Evolutionary conservation across 306 rosid species (phyloP), one percentile per base, ranked within the genome.

Genomic region (Trifolium dubium): DNA sequence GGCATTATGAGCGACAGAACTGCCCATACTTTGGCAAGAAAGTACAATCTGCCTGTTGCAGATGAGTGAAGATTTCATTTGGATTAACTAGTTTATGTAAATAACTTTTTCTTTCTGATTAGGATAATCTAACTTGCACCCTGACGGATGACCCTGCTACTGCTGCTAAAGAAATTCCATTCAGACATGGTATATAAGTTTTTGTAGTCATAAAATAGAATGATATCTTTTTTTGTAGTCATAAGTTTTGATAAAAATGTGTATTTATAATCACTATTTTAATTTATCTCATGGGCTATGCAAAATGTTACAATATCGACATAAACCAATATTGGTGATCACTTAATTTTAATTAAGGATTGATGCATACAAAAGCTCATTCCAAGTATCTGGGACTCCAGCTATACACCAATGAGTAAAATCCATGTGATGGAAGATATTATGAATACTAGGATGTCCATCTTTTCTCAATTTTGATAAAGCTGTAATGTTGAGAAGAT

Each of bases 351-450:
- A 56, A 37, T 18, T 64, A 2, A 13, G 50, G 32, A 89, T 11
- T 60, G 32, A 69, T 59, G 76, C 68, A n/a, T 72, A 83, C 0
- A 90, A 46, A 47, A 90, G 80, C 9, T 64, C 59, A 84, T 88
- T 90, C 96, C n/a, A n/a, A n/a, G n/a, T n/a, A n/a, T n/a, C n/a
- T n/a, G n/a, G n/a, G n/a, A n/a, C n/a, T n/a, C n/a, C 93, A 31
- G 93, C 89, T 11, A 90, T 64, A 66, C 96, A 90, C 96, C 96
- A 90, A 79, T 88, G 93, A 7, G 85, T 79, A 65, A 90, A 90
- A 9, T 88, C 96, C 92, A 86, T 83, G 75, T 76, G 81, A 43
- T 3, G 79, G 63, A 76, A 72, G 5, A 19, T 83, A 73, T 82
- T 88, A 55, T 82, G 77, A 55, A 68, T 31, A 72, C 88, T 69